Percentiles rank a stretch among this genome's conserved stretches.
phyloP scores from a whole-genome alignment of 208 protist species.

The Eutreptiella sp. region DNA sequence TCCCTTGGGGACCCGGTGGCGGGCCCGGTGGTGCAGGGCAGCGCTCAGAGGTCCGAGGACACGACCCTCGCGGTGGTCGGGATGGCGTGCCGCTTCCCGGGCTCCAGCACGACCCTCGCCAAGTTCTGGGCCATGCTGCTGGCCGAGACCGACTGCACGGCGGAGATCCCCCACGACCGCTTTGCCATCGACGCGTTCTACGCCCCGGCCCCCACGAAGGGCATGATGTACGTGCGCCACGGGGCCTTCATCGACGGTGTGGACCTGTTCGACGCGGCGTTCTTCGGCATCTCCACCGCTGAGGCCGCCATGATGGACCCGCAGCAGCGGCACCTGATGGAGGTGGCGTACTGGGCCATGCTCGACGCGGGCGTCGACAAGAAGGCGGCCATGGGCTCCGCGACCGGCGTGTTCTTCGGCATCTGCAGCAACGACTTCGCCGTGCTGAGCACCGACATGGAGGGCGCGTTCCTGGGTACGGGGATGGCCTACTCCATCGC shows the following conservation, averaged over 20 bases:
- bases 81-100: conserved; percentile 26
- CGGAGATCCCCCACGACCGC: neutral
- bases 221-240: no score
- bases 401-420: conserved; percentile 16
- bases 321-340: conserved; percentile 33
- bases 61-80: conserved; percentile 14
- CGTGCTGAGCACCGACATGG: no score
- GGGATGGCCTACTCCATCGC: conserved; percentile 20
- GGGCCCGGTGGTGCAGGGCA: no score
- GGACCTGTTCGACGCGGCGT: conserved; percentile 23
- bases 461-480: no score
- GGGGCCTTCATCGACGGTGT: no score
- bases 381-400: neutral
- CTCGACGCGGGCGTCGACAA: conserved; percentile 24
- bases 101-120: neutral
- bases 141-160: neutral
- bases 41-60: no score
- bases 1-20: no score
- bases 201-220: no score
- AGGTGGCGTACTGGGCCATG: conserved; percentile 15
- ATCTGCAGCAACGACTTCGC: conserved; percentile 10
- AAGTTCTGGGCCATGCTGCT: conserved; percentile 9
- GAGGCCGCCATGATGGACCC: conserved; percentile 30
- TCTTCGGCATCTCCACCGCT: conserved; percentile 13
- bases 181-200: no score